Evolutionary conservation across 2,329 filamentous ascomycete species (phyloP), one percentile per base, ranked within the genome.

Genomic region (Monilinia fructigena): DNA sequence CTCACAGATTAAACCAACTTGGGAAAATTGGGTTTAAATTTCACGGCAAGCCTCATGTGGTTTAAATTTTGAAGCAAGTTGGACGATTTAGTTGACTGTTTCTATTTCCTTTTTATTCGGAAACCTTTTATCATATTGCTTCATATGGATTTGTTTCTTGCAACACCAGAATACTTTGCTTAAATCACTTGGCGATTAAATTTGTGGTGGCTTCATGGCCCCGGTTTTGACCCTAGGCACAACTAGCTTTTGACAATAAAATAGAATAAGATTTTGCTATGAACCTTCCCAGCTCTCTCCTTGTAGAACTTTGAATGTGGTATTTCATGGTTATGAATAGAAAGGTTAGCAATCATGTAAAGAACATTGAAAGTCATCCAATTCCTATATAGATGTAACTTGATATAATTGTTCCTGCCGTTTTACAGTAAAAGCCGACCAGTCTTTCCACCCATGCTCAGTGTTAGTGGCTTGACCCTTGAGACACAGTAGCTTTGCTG

Each of bases 1-100:
- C 59, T 23, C 31, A 60, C 64, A 14, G 40, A 42, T 66, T 50
- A 56, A 54, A 64, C 48, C 52, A 20, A 63, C 40, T 58, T 63
- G 52, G 52, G 59, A 20, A 47, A 45, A 55, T 55, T 65, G 59
- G 58, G 45, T 63, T 65, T 48, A 59, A 68, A 20, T 50, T 23
- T 48, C 28, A 54, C 56, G 56, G 53, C 66, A 65, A 66, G 56
- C 55, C 50, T 68, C 40, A 62, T 52, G 28, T 68, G 65, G 53
- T 55, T n/a, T 45, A 52, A 38, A 58, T 69, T 66, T 69, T 66
- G 66, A 68, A 64, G 63, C 62, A 68, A 63, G 58, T 68, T 65
- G 68, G 68, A 64, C 53, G 67, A 68, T 68, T 50, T 68, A 55
- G 62, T 63, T 67, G 47, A 59, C 50, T 55, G 28, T 42, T 65